These are phyloP conservation scores for Trichoderma harzianum DNA, from an alignment of 2,329 filamentous ascomycete species.

Conservation along the genomic window DNA sequence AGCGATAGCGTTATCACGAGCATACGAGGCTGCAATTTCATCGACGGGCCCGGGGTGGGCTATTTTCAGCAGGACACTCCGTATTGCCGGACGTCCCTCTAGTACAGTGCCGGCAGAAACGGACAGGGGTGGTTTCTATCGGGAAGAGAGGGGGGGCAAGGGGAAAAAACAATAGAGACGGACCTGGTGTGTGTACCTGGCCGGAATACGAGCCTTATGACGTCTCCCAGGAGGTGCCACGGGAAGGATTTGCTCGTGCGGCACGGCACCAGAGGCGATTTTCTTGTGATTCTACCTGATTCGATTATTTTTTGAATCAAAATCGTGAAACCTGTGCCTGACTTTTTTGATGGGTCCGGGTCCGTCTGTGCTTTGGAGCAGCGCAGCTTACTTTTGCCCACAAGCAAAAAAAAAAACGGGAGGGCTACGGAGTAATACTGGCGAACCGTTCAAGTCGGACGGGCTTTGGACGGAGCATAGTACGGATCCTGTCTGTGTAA, in stretches of 20 bases:
- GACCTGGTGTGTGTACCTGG: background rate
- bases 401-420: background rate
- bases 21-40: conserved; percentile 16
- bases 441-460: background rate
- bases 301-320: background rate
- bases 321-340: conserved; percentile 1
- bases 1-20: background rate
- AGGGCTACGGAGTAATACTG: background rate
- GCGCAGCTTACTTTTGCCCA: background rate
- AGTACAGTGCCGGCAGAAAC: conserved; percentile 5
- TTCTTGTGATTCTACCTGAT: background rate
- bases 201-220: conserved; percentile 17
- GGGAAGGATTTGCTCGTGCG: background rate
- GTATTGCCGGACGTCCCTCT: conserved; percentile 3
- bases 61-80: conserved; percentile 9
- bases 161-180: background rate
- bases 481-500: conserved; percentile 7
- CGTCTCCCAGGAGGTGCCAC: background rate
- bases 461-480: background rate
- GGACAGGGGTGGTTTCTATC: background rate
- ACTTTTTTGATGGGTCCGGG: background rate
- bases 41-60: background rate
- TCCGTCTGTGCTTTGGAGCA: background rate
- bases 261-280: background rate
- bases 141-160: background rate